Evolutionary conservation across 768 basidiomycete genomes (phyloP), one percentile per base, ranked within the genome.

Genomic region (Boletellus ananas): DNA sequence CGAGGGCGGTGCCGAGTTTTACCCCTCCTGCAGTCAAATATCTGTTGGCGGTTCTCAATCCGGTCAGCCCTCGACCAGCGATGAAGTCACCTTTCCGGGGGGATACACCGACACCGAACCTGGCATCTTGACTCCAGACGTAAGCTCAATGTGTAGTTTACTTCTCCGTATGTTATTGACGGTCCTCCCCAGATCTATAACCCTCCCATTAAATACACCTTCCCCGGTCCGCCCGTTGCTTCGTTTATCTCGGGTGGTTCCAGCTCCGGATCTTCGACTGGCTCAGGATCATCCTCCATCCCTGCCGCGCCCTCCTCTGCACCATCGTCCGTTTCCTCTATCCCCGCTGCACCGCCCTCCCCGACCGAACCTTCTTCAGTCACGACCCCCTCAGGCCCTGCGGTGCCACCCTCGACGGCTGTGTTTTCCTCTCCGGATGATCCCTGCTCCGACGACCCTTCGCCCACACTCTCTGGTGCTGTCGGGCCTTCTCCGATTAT

Each of bases 31-130:
- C 41, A 50, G 57, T 17, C 66, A 68, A 25, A 16, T 69, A 13
- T 43, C 46, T 1, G 51, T 68, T 40, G 63, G 66, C 11, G 66
- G 66, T 3, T 61, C 58, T 43, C 62, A 68, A 39, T 54, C 63
- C 6, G 59, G 60, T 20, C 50, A 52, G 18, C 36, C 65, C 7
- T 33, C 55, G 12, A 51, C 48, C 43, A 60, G 44, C 39, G 66
- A 67, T 35, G 76, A 79, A 29, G 84, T 84, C 34, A 69, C 66
- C 17, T 72, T 90, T 49, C 88, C 89, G 4, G 88, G 88, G 33
- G 86, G 74, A 17, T 91, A 91, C 70, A 70, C 59, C 10, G 83
- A 85, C 60, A 74, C 61, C 37, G 85, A 88, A 51, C 76, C 87
- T 2, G 87, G 88, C 43, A 83, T 90, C 63, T 74, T 78, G 52